Base-by-base conservation (phyloP, 495 filamentous ascomycete species). In the Pyrenopolyporus hunteri region DNA sequence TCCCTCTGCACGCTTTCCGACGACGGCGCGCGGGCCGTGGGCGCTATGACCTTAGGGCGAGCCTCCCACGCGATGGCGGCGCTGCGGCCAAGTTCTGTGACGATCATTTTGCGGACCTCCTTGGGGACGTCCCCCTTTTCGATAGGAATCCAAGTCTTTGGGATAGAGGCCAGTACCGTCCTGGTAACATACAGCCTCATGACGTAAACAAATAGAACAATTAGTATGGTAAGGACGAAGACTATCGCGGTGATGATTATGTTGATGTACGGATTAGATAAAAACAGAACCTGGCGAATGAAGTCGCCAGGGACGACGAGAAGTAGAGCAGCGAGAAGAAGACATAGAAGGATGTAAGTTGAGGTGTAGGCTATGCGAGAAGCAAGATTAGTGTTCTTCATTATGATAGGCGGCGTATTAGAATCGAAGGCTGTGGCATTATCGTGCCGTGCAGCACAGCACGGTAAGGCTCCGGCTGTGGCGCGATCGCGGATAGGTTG, bases 171-270 rank as follows among this genome's bases (percentile, higher is more conserved):
- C 17, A 98, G 81, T 9, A 88, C 86, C 28, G 79, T 88, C 31
- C 90, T 84, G 66, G 89, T 93, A 20, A 92, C 89, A 73, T 92
- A 97, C n/a, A 98, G 83, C n/a, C 95, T 81, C 20, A 85, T 85
- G 26, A 87, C 83, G 61, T 97, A 98, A 59, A 98, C 85, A 35
- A 96, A 83, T 31, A 85, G 70, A 20, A 89, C 81, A 46, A 93
- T 67, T 17, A 90, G 36, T 31, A 89, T 82, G 36, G 92, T 92
- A 19, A 93, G 76, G 40, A 95, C 68, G 69, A 95, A 93, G 64
- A 82, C 82, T 39, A 90, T 87, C 13, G 84, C 86, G 71, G 97
- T 84, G 71, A 94, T 84, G 76, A 97, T 90, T 63, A 96, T 84
- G 73, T 95, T 91, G 74, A 87, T 88, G 61, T 89, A 76, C 51